Evolutionary conservation across 495 filamentous ascomycete species (phyloP).

Genomic region (Daldinia decipiens): DNA sequence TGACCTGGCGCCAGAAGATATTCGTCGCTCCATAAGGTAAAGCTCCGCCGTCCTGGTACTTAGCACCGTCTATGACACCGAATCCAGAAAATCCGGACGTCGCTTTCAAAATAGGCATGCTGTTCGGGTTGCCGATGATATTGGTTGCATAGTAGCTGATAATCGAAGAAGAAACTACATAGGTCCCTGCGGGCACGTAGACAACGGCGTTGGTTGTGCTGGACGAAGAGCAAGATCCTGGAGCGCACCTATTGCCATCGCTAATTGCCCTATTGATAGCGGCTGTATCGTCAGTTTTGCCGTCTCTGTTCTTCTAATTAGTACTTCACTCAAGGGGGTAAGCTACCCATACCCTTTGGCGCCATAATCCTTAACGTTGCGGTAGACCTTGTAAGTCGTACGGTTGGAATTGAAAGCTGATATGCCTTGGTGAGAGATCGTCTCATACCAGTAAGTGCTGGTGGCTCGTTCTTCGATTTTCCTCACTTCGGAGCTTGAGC

Average conservation of each 20-base stretch:
- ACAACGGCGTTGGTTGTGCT: slow-evolving; percentile 78
- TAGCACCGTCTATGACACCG: slow-evolving; percentile 72
- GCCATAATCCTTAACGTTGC: slow-evolving; percentile 68
- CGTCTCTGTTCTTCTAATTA: slow-evolving; percentile 57
- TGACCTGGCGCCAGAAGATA: slow-evolving; percentile 79
- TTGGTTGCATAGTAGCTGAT: slow-evolving; percentile 72
- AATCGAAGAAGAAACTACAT: slow-evolving; percentile 72
- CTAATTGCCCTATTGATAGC: slow-evolving; percentile 86
- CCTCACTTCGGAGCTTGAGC: slow-evolving; percentile 1
- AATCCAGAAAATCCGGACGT: slow-evolving; percentile 65
- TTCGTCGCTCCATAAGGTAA: slow-evolving; percentile 66
- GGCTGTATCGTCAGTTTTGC: slow-evolving; percentile 80
- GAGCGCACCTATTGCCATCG: slow-evolving; percentile 77
- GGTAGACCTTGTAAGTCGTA: slow-evolving; percentile 61
- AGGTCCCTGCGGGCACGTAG: slow-evolving; percentile 82
- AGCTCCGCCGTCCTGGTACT: slow-evolving; percentile 45
- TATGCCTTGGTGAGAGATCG: slow-evolving; percentile 59
- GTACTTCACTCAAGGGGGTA: not conserved
- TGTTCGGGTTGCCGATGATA: slow-evolving; percentile 75
- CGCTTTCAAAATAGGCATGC: slow-evolving; percentile 71
- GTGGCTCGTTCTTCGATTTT: slow-evolving; percentile 34
- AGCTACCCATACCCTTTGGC: slow-evolving; percentile 55
- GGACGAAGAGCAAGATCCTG: slow-evolving; percentile 74
- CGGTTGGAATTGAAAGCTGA: slow-evolving; percentile 54
- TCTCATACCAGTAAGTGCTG: slow-evolving; percentile 56